Conservation (phyloP, 148 eudicot species). For the Persicaria tinctoria region DNA sequence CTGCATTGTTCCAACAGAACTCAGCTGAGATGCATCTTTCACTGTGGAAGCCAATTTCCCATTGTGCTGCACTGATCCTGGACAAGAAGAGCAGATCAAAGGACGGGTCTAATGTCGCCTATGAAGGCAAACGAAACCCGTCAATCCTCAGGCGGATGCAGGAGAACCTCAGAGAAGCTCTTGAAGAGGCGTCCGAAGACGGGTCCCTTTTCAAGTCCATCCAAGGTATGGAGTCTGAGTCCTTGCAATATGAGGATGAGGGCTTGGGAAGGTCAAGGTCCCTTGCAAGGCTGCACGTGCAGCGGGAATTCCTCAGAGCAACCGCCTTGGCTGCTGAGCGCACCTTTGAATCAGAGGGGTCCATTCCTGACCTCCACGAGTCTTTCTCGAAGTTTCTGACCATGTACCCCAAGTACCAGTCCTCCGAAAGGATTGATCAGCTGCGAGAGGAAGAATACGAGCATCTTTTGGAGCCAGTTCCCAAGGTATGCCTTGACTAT, state of each 20-base stretch:
- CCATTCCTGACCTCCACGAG: slow-evolving; percentile 58
- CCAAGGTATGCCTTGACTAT: slow-evolving; percentile 93
- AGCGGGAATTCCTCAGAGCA: slow-evolving; percentile 80
- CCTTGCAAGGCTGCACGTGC: slow-evolving; percentile 66
- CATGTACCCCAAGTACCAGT: slow-evolving; percentile 81
- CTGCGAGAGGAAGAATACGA: slow-evolving; percentile 76
- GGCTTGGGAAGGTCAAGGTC: slow-evolving; percentile 79
- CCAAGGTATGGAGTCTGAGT: slow-evolving; percentile 51
- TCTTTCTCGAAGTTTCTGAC: slow-evolving; percentile 74
- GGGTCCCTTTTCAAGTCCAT: slow-evolving; percentile 78
- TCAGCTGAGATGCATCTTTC: slow-evolving; percentile 75
- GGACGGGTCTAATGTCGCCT: slow-evolving; percentile 50
- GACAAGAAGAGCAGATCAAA: slow-evolving; percentile 72
- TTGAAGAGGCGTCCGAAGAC: slow-evolving; percentile 95
- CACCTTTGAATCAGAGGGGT: slow-evolving; percentile 52
- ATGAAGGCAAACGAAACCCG: slow-evolving; percentile 48
- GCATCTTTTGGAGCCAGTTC: slow-evolving; percentile 44
- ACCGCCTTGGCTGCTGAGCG: slow-evolving; percentile 90
- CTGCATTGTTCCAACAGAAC: background rate
- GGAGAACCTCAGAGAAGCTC: slow-evolving; percentile 84
- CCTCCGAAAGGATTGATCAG: slow-evolving; percentile 89
- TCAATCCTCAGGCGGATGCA: slow-evolving; percentile 58
- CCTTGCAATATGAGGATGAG: slow-evolving; percentile 40
- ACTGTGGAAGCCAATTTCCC: slow-evolving; percentile 91
- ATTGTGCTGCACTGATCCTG: slow-evolving; percentile 65